Percentiles rank a stretch among this genome's conserved stretches.
phyloP scores from a whole-genome alignment of 768 basidiomycete species.

The Obba rivulosa region DNA sequence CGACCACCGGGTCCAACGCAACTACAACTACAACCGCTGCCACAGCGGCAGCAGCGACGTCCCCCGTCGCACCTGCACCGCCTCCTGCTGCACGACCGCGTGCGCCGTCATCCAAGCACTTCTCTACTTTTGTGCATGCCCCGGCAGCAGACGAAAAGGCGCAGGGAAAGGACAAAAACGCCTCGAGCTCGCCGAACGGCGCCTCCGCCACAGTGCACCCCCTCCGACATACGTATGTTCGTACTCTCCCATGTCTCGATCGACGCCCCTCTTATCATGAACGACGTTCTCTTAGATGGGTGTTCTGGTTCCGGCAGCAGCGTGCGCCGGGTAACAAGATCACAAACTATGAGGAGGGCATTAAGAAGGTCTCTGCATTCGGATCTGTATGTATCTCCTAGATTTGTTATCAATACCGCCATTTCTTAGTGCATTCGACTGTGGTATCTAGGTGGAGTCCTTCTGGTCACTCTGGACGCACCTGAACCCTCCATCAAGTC shows the following conservation, averaged over 20 bases:
- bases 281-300: conserved; percentile 58
- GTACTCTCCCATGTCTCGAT: conserved; percentile 29
- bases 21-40: conserved; percentile 21
- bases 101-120: conserved; percentile 63
- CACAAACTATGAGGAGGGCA: conserved; percentile 89
- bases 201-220: conserved; percentile 54
- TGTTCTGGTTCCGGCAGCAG: conserved; percentile 91
- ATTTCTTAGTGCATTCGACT: not conserved
- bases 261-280: conserved; percentile 9
- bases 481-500: conserved; percentile 75
- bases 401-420: not conserved
- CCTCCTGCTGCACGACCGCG: conserved; percentile 35
- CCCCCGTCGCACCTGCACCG: conserved; percentile 15
- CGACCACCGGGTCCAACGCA: conserved; percentile 17
- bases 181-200: conserved; percentile 31
- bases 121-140: conserved; percentile 56
- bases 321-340: conserved; percentile 87
- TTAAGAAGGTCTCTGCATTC: conserved; percentile 87
- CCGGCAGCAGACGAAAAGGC: conserved; percentile 36
- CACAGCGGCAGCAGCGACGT: conserved; percentile 17
- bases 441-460: conserved; percentile 67
- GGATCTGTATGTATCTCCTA: conserved; percentile 56
- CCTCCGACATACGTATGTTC: conserved; percentile 85
- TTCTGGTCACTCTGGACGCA: conserved; percentile 96
- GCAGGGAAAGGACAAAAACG: conserved; percentile 36